Base-by-base conservation (phyloP, 306 rosid genomes). In the Abrus precatorius region DNA sequence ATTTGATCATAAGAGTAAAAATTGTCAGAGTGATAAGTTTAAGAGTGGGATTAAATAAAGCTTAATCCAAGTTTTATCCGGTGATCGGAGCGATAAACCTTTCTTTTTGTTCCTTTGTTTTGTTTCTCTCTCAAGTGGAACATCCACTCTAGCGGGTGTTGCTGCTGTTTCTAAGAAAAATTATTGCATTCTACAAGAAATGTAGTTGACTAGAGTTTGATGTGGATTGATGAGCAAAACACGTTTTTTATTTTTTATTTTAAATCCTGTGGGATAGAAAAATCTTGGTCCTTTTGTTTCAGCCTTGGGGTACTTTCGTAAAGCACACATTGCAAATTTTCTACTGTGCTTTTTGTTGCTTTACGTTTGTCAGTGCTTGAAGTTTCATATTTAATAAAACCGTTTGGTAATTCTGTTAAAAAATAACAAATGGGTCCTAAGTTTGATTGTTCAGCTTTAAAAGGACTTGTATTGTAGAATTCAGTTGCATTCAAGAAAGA, bases 371-470 rank as follows among this genome's bases (percentile, higher is more conserved):
- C 54, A 2, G 53, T 27, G 54, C 20, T 67, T 9, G 9, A 9
- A 44, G 72, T 67, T 67, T 67, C 30, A 36, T 28, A 38, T 64
- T 38, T n/a, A 38, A 38, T 38, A 36, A 64, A 36, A 64, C 7
- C 7, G 12, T n/a, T 38, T 38, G 9, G 20, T 67, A 27, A 44
- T 67, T 40, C 52, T 67, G 5, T 67, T 38, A 49, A 4, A 52
- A 79, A 43, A 20, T 68, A 60, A 30, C 38, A 28, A 80, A 74
- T 41, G 72, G 72, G 83, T 54, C 74, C 55, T 32, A 30, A 27
- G 34, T 32, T 48, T 63, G 28, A 55, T 76, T 32, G 3, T 62
- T 7, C 50, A n/a, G 88, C 79, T 81, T 63, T 77, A 73, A 63
- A 83, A 62, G 62, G 69, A 72, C 41, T 32, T 7, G n/a, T 8